Conservation (phyloP, 2,329 filamentous ascomycete species). For the Nothopassalora personata region DNA sequence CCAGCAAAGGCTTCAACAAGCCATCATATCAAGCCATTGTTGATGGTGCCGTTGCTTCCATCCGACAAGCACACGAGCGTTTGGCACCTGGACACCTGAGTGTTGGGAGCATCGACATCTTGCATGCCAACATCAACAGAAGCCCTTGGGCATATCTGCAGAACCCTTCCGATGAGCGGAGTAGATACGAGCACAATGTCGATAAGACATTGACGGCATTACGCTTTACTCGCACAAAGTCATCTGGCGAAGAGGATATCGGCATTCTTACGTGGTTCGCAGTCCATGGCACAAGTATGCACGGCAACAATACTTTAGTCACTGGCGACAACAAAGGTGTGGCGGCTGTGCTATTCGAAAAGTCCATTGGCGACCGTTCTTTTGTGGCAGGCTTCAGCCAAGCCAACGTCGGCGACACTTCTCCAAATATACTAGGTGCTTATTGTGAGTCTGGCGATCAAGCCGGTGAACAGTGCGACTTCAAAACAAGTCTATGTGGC, state of each 20-base stretch:
- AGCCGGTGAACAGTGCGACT: conserved; percentile 59
- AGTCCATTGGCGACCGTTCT: conserved; percentile 51
- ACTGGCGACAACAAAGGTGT: conserved; percentile 97
- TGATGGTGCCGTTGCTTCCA: conserved; percentile 74
- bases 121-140: conserved; percentile 79
- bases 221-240: conserved; percentile 60
- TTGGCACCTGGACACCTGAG: conserved; percentile 65
- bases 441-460: conserved; percentile 79
- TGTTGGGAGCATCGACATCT: conserved; percentile 63
- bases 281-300: conserved; percentile 84
- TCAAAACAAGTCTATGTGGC: conserved; percentile 80
- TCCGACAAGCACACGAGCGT: conserved; percentile 71
- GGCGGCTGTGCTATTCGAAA: conserved; percentile 78
- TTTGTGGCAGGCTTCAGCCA: conserved; percentile 93
- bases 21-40: conserved; percentile 88
- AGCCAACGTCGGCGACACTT: conserved; percentile 84
- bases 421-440: conserved; percentile 79
- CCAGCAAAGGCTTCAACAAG: conserved; percentile 76
- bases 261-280: conserved; percentile 88
- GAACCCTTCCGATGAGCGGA: conserved; percentile 73
- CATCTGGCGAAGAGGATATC: conserved; percentile 68
- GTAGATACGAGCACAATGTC: conserved; percentile 58
- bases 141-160: conserved; percentile 83
- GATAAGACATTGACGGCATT: conserved; percentile 79
- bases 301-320: conserved; percentile 85